Evolutionary conservation across 345 rosid species (phyloP).

Genomic region (Firmiana major): DNA sequence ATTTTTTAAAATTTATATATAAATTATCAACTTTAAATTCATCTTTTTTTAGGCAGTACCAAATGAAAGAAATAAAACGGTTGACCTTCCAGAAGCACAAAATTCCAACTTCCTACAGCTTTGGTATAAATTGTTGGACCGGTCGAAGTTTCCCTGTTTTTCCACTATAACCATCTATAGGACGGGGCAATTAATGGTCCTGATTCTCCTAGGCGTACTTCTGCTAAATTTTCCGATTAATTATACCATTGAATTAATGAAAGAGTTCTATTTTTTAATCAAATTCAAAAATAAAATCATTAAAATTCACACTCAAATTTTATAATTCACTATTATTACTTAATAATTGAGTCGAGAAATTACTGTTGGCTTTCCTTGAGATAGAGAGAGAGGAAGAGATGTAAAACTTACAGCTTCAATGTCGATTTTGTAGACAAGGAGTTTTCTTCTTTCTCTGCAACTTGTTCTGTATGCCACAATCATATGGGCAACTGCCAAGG

Average conservation of each 20-base stretch:
- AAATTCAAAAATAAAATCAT: no score
- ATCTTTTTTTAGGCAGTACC: neutral
- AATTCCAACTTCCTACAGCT: neutral
- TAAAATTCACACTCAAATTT: no score
- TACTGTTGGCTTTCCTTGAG: no score
- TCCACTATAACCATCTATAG: neutral
- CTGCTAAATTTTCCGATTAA: neutral
- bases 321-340: no score
- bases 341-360: no score
- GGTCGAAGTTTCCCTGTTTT: neutral
- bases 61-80: neutral
- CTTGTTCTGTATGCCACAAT: conserved; percentile 77
- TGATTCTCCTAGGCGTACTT: neutral
- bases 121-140: conserved; percentile 5
- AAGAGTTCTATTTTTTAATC: no score
- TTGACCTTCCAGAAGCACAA: conserved; percentile 19
- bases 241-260: no score
- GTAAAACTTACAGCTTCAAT: conserved; percentile 79
- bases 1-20: no score
- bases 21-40: no score
- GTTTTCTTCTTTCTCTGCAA: conserved; percentile 88
- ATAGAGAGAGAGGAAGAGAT: no score
- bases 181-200: neutral
- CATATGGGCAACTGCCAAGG: conserved; percentile 68
- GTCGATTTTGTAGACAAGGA: conserved; percentile 88